Percentiles rank a stretch among this genome's conserved stretches.
Conservation (phyloP, 2,329 filamentous ascomycete species). For the Aspergillus brunneoviolaceus region DNA sequence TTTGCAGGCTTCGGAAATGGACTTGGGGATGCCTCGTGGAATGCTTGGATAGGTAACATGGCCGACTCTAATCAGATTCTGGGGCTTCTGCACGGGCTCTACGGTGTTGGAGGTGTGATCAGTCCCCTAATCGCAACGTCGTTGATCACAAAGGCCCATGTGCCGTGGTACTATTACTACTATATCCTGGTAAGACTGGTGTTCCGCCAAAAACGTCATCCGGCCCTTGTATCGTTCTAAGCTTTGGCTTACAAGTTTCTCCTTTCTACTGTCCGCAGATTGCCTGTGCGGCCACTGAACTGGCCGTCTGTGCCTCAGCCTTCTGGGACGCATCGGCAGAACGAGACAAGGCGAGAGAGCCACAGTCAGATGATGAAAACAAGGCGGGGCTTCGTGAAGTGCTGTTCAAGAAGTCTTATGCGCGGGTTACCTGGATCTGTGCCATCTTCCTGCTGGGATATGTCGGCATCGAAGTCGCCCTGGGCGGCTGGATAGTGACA, state of each 20-base stretch:
- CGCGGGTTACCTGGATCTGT: slow-evolving; percentile 18
- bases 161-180: slow-evolving; percentile 73
- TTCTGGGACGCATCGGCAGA: slow-evolving; percentile 15
- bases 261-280: slow-evolving; percentile 9
- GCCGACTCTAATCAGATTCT: slow-evolving; percentile 70
- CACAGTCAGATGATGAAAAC: neutral
- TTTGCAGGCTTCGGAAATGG: slow-evolving; percentile 46
- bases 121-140: slow-evolving; percentile 69
- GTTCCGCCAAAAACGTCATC: too few species aligned
- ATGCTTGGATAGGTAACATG: slow-evolving; percentile 69
- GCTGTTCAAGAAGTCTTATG: slow-evolving; percentile 14
- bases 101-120: slow-evolving; percentile 69
- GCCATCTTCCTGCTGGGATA: slow-evolving; percentile 74
- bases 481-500: slow-evolving; percentile 79
- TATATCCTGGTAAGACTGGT: slow-evolving; percentile 64
- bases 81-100: slow-evolving; percentile 71
- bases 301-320: slow-evolving; percentile 17
- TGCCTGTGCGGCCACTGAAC: slow-evolving; percentile 27
- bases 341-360: neutral
- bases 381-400: slow-evolving; percentile 5
- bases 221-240: too few species aligned
- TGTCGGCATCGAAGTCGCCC: slow-evolving; percentile 68
- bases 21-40: slow-evolving; percentile 55
- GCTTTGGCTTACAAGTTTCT: neutral
- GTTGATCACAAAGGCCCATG: slow-evolving; percentile 63